Percentiles rank a stretch among this genome's conserved stretches.
These are phyloP conservation scores for Penicillium goetzii DNA, from an alignment of 495 filamentous ascomycete genomes.

Conservation along the genomic window DNA sequence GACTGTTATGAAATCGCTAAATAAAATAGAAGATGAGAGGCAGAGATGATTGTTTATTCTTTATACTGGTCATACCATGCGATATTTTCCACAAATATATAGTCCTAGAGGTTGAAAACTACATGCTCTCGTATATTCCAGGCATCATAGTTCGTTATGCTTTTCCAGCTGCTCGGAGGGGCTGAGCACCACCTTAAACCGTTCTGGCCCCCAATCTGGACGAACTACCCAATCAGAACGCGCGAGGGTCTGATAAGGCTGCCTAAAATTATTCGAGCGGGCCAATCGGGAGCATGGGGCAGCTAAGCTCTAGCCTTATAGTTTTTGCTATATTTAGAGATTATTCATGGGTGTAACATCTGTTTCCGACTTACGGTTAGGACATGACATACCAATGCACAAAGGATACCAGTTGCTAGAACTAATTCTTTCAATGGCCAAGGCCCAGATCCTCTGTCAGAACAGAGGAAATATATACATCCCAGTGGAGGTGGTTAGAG, in stretches of 20 bases:
- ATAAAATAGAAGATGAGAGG: not conserved
- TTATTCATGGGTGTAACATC: too few species aligned
- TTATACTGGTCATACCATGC: not conserved
- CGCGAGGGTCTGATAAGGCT: not conserved
- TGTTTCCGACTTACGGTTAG: not conserved
- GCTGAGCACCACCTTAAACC: not conserved
- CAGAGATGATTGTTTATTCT: not conserved
- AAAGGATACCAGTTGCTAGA: too few species aligned
- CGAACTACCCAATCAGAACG: not conserved
- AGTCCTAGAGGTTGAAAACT: not conserved
- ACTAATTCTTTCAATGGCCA: too few species aligned
- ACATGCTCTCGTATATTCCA: not conserved
- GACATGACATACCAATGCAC: too few species aligned
- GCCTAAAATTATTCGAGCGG: not conserved
- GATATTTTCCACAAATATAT: not conserved
- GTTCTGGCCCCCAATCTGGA: not conserved
- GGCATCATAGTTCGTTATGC: not conserved
- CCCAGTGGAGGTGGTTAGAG: too few species aligned
- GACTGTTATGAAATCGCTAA: not conserved
- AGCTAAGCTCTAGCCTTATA: not conserved
- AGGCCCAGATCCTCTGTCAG: too few species aligned
- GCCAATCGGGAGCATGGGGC: not conserved
- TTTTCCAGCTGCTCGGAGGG: not conserved
- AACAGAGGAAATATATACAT: too few species aligned
- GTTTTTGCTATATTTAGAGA: not conserved